Evolutionary conservation across 495 filamentous ascomycete species (phyloP).

Genomic region (Schizothecium vesticola): DNA sequence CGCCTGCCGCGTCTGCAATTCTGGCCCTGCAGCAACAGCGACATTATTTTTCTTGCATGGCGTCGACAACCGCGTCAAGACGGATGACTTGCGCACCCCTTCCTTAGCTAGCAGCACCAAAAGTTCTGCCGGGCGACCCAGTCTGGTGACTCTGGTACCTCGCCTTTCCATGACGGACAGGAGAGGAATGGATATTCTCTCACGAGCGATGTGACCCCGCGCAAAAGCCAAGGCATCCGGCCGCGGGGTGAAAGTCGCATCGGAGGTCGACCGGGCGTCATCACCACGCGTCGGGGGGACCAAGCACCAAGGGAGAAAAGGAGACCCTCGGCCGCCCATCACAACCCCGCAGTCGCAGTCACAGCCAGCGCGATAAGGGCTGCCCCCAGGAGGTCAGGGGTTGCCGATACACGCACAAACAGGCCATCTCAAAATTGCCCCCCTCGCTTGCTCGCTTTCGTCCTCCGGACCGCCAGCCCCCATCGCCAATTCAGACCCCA

Average conservation of each 20-base stretch:
- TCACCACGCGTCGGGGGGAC: not conserved
- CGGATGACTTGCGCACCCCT: not conserved
- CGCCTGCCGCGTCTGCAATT: not conserved
- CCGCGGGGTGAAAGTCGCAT: not conserved
- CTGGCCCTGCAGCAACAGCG: not conserved
- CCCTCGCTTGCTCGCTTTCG: not conserved
- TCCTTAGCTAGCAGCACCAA: not conserved
- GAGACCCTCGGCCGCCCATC: not conserved
- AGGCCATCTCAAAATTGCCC: not conserved
- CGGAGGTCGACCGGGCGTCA: not conserved
- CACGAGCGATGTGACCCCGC: not conserved
- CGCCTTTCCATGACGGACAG: not conserved
- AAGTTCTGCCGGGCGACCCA: no score
- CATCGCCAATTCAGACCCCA: not conserved
- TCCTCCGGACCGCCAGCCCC: not conserved
- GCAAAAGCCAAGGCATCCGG: not conserved
- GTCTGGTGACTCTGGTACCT: not conserved
- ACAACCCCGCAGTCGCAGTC: conserved; percentile 9
- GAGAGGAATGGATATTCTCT: not conserved
- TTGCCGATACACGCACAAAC: conserved; percentile 9
- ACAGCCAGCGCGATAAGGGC: conserved; percentile 6
- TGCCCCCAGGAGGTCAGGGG: not conserved
- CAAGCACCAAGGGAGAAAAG: not conserved
- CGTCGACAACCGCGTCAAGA: not conserved
- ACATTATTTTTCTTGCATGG: not conserved